A percentile compares a stretch with the other conserved stretches of the same genome.
Conservation (phyloP, 2,329 filamentous ascomycete genomes). For the Claviceps purpurea region DNA sequence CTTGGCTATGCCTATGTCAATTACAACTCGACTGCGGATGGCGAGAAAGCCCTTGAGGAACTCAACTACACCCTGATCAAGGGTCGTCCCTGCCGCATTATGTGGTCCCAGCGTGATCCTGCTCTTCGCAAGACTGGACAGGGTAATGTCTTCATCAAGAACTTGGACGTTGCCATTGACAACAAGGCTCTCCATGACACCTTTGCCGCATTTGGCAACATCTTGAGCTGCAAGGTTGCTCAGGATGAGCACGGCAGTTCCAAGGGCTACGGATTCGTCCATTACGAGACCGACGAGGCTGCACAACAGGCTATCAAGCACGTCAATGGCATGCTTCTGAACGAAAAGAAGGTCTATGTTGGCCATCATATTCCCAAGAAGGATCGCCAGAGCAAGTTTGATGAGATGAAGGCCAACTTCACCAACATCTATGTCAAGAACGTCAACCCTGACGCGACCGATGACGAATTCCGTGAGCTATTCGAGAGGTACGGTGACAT, state of each 20-base stretch:
- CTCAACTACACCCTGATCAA: slow-evolving; percentile 99
- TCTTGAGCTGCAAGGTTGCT: slow-evolving; percentile 97
- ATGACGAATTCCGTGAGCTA: slow-evolving; percentile 87
- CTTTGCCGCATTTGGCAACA: slow-evolving; percentile 97
- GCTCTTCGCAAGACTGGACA: slow-evolving; percentile 98
- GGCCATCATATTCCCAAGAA: slow-evolving; percentile 99
- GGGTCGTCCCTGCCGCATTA: slow-evolving; percentile 97
- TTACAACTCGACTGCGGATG: slow-evolving; percentile 95
- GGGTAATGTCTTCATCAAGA: slow-evolving; percentile 99
- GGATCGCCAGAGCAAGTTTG: slow-evolving; percentile 99
- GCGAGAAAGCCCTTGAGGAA: slow-evolving; percentile 97
- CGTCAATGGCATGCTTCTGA: slow-evolving; percentile 98
- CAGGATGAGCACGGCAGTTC: slow-evolving; percentile 95
- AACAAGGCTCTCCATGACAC: slow-evolving; percentile 99
- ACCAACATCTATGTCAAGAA: slow-evolving; percentile 99
- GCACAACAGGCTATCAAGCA: slow-evolving; percentile 97
- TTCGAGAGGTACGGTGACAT: slow-evolving; percentile 91
- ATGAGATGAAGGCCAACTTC: slow-evolving; percentile 99
- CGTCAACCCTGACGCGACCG: slow-evolving; percentile 68
- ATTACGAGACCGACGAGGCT: slow-evolving; percentile 98
- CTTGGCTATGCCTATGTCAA: slow-evolving; percentile 99
- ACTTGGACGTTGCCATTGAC: slow-evolving; percentile 94
- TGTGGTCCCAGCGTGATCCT: slow-evolving; percentile 99
- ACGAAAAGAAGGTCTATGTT: slow-evolving; percentile 99
- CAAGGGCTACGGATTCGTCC: slow-evolving; percentile 98